Percentiles rank a stretch among this genome's conserved stretches.
phyloP scores from a whole-genome alignment of 345 rosid species.

The Linum tenue region DNA sequence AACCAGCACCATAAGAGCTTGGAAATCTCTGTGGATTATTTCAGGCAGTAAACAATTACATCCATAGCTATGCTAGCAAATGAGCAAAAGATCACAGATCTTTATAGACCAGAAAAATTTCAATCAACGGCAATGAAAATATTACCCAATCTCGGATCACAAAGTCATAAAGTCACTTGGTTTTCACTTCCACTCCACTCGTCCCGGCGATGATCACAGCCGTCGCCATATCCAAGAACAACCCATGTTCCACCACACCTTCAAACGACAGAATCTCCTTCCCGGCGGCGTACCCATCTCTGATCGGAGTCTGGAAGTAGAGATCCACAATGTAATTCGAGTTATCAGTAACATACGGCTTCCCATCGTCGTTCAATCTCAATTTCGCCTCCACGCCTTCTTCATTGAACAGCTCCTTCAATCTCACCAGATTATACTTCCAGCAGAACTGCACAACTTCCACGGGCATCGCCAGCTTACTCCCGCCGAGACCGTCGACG shows the following conservation, averaged over 20 bases:
- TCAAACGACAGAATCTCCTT: slow-evolving; percentile 65
- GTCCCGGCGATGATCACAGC: slow-evolving; percentile 83
- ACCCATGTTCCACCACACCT: slow-evolving; percentile 95
- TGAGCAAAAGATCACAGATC: neutral
- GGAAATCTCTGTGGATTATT: neutral
- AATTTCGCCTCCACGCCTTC: slow-evolving; percentile 67
- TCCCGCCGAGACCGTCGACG: slow-evolving; percentile 84
- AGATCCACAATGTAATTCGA: slow-evolving; percentile 79
- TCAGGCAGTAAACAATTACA: neutral
- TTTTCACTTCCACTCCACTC: slow-evolving; percentile 64
- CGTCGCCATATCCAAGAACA: slow-evolving; percentile 91
- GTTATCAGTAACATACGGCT: slow-evolving; percentile 86
- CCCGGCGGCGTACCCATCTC: slow-evolving; percentile 64
- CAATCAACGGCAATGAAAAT: too few species aligned
- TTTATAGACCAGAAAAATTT: neutral
- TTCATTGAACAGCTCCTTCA: slow-evolving; percentile 62
- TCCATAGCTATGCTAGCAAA: too few species aligned
- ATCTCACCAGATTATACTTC: slow-evolving; percentile 70
- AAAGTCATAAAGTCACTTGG: slow-evolving; percentile 41
- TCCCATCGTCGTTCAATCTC: slow-evolving; percentile 49
- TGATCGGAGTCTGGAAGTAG: slow-evolving; percentile 72
- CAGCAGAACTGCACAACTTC: slow-evolving; percentile 96
- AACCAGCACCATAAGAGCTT: neutral
- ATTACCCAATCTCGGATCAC: neutral
- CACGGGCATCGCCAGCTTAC: slow-evolving; percentile 91